These are phyloP conservation scores for Trichoderma koningiopsis DNA, from an alignment of 2,329 filamentous ascomycete genomes.

Conservation along the genomic window DNA sequence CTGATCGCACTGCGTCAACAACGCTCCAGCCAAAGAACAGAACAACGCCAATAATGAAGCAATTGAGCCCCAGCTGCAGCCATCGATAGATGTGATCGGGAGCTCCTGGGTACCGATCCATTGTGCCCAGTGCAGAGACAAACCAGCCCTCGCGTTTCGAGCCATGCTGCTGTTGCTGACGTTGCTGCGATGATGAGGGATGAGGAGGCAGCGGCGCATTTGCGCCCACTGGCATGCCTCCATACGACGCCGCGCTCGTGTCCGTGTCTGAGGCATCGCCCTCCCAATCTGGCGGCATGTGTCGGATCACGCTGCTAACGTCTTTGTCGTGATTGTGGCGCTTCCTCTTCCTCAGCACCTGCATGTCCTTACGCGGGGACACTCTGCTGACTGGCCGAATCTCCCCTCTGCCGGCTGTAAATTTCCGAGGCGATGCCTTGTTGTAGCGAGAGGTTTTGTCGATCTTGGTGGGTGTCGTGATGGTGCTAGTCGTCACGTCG, in stretches of 20 bases:
- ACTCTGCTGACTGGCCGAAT: slow-evolving; percentile 52
- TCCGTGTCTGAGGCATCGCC: slow-evolving; percentile 56
- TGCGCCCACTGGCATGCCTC: neutral
- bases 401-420: slow-evolving; percentile 64
- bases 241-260: slow-evolving; percentile 30
- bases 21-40: slow-evolving; percentile 71
- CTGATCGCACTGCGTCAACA: slow-evolving; percentile 69
- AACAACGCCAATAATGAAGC: slow-evolving; percentile 57
- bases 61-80: slow-evolving; percentile 64
- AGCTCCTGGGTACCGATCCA: slow-evolving; percentile 60
- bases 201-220: neutral
- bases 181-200: slow-evolving; percentile 33
- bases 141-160: slow-evolving; percentile 29
- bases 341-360: slow-evolving; percentile 55
- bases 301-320: slow-evolving; percentile 52
- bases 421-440: slow-evolving; percentile 44
- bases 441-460: slow-evolving; percentile 51
- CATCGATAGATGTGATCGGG: slow-evolving; percentile 62
- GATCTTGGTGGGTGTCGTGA: slow-evolving; percentile 51
- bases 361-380: slow-evolving; percentile 33
- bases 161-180: slow-evolving; percentile 26
- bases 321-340: slow-evolving; percentile 55
- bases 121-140: slow-evolving; percentile 52
- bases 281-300: slow-evolving; percentile 46
- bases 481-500: slow-evolving; percentile 46